These are phyloP conservation scores for Mycena haematopus DNA, from an alignment of 768 basidiomycete species.

Conservation along the genomic window DNA sequence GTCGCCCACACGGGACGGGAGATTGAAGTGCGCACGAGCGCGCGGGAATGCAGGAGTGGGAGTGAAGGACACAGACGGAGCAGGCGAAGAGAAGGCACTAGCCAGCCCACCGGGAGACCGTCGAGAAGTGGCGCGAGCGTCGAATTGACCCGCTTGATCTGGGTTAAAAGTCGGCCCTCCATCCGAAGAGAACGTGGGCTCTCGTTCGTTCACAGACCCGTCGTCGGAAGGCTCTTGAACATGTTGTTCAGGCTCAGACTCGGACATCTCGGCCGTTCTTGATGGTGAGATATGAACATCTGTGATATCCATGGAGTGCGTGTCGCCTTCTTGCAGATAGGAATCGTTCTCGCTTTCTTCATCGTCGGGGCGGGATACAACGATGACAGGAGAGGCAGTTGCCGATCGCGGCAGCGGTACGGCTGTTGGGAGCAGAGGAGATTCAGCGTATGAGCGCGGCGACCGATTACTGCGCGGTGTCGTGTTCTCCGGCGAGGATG, in stretches of 20 bases:
- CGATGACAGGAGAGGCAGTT: slow-evolving; percentile 54
- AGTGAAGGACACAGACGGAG: slow-evolving; percentile 62
- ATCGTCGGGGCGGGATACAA: slow-evolving; percentile 33
- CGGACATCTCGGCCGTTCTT: slow-evolving; percentile 30
- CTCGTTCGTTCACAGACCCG: slow-evolving; percentile 38
- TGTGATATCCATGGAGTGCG: slow-evolving; percentile 59
- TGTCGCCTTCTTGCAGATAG: slow-evolving; percentile 41
- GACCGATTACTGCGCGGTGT: slow-evolving; percentile 67
- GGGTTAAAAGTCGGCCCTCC: slow-evolving; percentile 51
- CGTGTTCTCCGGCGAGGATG: slow-evolving; percentile 67
- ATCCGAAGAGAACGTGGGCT: slow-evolving; percentile 79
- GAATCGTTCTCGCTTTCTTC: slow-evolving; percentile 38
- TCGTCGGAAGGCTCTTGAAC: slow-evolving; percentile 33
- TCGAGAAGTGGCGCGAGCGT: slow-evolving; percentile 19
- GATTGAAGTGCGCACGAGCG: slow-evolving; percentile 65
- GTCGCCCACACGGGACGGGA: slow-evolving; percentile 52
- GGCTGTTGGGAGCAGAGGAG: slow-evolving; percentile 52
- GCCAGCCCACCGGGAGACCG: slow-evolving; percentile 46
- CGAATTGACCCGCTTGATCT: slow-evolving; percentile 35
- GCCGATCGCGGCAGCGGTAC: slow-evolving; percentile 61
- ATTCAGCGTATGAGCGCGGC: slow-evolving; percentile 46
- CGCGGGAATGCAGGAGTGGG: slow-evolving; percentile 73
- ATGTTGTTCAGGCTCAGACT: slow-evolving; percentile 27
- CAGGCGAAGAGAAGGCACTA: slow-evolving; percentile 60
- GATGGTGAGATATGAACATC: slow-evolving; percentile 56